A percentile compares a stretch with the other conserved stretches of the same genome.
Evolutionary conservation across 805 yeast species (phyloP).

Genomic region (Schwanniomyces yamadae): DNA sequence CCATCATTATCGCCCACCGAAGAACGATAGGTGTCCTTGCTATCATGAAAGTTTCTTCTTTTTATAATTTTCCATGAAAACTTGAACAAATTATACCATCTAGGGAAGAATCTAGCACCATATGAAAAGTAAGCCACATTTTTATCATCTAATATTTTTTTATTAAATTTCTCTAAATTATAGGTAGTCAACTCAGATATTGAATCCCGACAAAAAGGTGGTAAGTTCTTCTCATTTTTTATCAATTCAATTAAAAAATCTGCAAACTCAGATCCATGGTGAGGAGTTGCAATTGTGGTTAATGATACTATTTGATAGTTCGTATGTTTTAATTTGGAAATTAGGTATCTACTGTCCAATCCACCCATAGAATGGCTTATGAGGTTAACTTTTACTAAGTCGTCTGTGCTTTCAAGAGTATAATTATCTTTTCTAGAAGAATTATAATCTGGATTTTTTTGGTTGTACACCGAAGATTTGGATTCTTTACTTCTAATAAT

Average conservation of each 20-base stretch:
- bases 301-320: conserved; percentile 65
- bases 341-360: conserved; percentile 74
- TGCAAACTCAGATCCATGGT: conserved; percentile 81
- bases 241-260: conserved; percentile 52
- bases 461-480: conserved; percentile 9
- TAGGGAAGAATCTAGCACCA: conserved; percentile 72
- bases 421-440: conserved; percentile 7
- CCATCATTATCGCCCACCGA: conserved; percentile 72
- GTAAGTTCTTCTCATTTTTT: conserved; percentile 16
- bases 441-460: neutral
- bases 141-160: conserved; percentile 51
- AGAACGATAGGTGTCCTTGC: conserved; percentile 6
- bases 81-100: conserved; percentile 58
- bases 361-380: conserved; percentile 97
- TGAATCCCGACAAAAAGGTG: conserved; percentile 26
- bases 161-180: conserved; percentile 55
- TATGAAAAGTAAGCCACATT: conserved; percentile 74
- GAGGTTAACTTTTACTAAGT: conserved; percentile 58
- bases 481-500: conserved; percentile 13
- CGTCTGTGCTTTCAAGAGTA: conserved; percentile 11
- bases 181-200: conserved; percentile 67
- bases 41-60: conserved; percentile 2
- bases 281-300: conserved; percentile 88
- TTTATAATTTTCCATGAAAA: conserved; percentile 63
- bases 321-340: conserved; percentile 45